Conservation (phyloP, 306 rosid genomes). For the Begonia loranthoides region DNA sequence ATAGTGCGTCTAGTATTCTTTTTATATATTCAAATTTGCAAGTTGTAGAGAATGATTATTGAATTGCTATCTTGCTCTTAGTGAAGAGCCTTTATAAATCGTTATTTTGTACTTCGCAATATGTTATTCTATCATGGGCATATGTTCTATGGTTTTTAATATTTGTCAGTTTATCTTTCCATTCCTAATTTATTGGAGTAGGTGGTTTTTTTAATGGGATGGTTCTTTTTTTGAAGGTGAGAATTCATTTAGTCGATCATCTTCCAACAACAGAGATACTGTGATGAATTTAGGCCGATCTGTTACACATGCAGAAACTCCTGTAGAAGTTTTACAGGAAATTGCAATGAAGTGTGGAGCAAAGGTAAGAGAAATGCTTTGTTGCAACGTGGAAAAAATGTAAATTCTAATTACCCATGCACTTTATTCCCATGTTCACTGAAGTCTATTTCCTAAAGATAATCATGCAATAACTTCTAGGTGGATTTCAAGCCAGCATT, state of each 20-base stretch:
- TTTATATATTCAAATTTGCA: no score
- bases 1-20: background rate
- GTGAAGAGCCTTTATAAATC: no score
- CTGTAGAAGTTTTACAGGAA: constrained; percentile 56
- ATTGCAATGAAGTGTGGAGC: constrained; percentile 91
- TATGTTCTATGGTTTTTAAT: no score
- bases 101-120: no score
- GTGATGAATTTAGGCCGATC: constrained; percentile 58
- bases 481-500: constrained; percentile 66
- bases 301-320: constrained; percentile 39
- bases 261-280: constrained; percentile 57
- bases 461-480: constrained; percentile 22
- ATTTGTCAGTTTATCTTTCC: no score
- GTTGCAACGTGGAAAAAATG: constrained; percentile 4
- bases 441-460: background rate
- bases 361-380: constrained; percentile 37
- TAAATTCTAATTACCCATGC: background rate
- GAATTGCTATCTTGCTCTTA: no score
- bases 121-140: no score
- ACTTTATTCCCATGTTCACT: background rate
- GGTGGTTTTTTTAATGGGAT: background rate
- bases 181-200: no score
- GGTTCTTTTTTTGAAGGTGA: constrained; percentile 44
- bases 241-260: constrained; percentile 53
- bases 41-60: no score